Base-by-base conservation (phyloP, 1,284 basidiomycete genomes). In the Athelia sp. region DNA sequence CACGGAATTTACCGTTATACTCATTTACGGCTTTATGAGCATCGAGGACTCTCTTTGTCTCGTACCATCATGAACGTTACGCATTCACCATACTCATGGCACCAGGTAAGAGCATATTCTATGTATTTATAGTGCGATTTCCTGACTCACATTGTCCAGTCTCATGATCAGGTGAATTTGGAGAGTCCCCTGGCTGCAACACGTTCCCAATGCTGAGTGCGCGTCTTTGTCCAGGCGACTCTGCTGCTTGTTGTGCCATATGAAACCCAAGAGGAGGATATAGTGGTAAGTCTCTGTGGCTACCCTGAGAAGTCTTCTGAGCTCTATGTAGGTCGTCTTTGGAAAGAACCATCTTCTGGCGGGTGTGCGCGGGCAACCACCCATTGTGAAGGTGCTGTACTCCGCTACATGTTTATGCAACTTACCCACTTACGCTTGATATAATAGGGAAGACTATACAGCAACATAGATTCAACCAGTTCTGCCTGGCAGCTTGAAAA, bases 401-500 rank as follows among this genome's bases (percentile, higher is more conserved):
- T 42, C 34, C 11, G 34, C 26, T 34, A 29, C 15, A 32, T 52
- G 6, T 56, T 24, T 46, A 31, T 42, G 15, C 11, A 23, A 19
- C 22, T 22, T 40, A 29, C 21, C 24, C 40, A 51, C 17, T 47
- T 19, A 34, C 42, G 48, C 15, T 45, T 43, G 10, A 43, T 18
- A 38, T 36, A 45, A 44, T 55, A 90, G 87, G 87, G 87, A 40
- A 78, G 78, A 32, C 68, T 88, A 18, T 90, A 89, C 56, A 79
- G 80, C 54, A 71, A 71, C 47, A 75, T 90, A 45, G 81, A 87
- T 62, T 74, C 74, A 2, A 59, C 73, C 11, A 79, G 71, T 43
- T 88, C 84, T 1, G 71, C 80, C 19, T 90, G 87, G 87, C 84
- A 88, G 58, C 76, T 90, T 21, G 87, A 90, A 61, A 79, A 82